These are phyloP conservation scores for Gloeopeniophorella convolvens DNA, from an alignment of 768 basidiomycete species.

Conservation along the genomic window DNA sequence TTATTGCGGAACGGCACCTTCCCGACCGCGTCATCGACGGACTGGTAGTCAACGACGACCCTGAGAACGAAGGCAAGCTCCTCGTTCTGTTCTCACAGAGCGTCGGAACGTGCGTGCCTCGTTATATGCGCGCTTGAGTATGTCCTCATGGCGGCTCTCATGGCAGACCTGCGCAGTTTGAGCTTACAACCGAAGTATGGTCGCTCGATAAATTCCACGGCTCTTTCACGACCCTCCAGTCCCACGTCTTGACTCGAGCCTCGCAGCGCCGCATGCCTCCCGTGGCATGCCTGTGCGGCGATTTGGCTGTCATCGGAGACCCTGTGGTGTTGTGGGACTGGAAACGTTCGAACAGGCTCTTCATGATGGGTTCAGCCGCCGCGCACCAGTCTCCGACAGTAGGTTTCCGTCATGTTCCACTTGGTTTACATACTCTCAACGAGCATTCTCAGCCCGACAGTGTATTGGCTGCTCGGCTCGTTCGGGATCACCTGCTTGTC, in stretches of 20 bases:
- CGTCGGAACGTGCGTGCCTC: neutral
- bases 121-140: neutral
- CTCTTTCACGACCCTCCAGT: conserved; percentile 18
- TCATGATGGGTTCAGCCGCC: conserved; percentile 14
- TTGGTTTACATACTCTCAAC: neutral
- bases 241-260: conserved; percentile 1
- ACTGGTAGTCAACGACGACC: conserved; percentile 27
- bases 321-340: conserved; percentile 20
- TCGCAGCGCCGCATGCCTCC: conserved; percentile 9
- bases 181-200: conserved; percentile 21
- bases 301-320: conserved; percentile 18
- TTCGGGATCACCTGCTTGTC: conserved; percentile 26
- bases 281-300: conserved; percentile 14
- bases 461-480: conserved; percentile 25
- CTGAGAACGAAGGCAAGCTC: conserved; percentile 22
- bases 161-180: neutral
- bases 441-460: conserved; percentile 15
- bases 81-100: conserved; percentile 19
- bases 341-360: conserved; percentile 11
- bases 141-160: neutral
- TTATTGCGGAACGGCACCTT: conserved; percentile 27
- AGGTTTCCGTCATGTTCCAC: neutral
- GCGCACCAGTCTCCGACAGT: conserved; percentile 18
- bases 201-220: conserved; percentile 31
- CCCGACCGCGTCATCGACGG: conserved; percentile 21